Conservation (phyloP, 306 rosid genomes). For the Albizia julibrissin region DNA sequence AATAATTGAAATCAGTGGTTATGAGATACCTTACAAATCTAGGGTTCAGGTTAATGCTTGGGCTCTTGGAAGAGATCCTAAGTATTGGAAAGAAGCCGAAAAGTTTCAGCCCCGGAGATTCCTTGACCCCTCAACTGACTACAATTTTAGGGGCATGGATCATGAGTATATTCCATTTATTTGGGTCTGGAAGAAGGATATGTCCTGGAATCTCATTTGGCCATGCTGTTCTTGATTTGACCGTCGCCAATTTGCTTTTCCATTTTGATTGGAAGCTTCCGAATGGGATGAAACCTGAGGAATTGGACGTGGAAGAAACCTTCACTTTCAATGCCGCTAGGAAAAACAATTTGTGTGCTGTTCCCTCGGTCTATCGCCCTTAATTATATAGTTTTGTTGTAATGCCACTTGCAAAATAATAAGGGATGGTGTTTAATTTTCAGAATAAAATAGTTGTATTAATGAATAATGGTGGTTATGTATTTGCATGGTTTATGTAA, state of each 20-base stretch:
- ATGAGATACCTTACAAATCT: background rate
- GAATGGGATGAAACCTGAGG: background rate
- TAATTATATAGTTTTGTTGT: too few species aligned
- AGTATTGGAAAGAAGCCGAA: background rate
- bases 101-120: conserved; percentile 19
- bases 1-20: background rate
- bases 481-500: too few species aligned
- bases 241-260: background rate
- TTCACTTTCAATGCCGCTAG: too few species aligned
- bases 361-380: too few species aligned
- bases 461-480: too few species aligned
- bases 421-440: too few species aligned
- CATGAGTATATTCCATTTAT: too few species aligned
- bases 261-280: background rate
- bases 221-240: background rate
- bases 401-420: too few species aligned
- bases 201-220: background rate
- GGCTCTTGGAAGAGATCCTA: background rate
- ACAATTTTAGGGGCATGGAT: background rate
- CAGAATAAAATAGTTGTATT: too few species aligned
- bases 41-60: background rate
- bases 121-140: background rate
- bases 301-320: background rate
- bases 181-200: background rate
- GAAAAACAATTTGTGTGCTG: too few species aligned